A percentile compares a stretch with the other conserved stretches of the same genome.
phyloP scores from a whole-genome alignment of 345 rosid species.

The Camelina hispida region DNA sequence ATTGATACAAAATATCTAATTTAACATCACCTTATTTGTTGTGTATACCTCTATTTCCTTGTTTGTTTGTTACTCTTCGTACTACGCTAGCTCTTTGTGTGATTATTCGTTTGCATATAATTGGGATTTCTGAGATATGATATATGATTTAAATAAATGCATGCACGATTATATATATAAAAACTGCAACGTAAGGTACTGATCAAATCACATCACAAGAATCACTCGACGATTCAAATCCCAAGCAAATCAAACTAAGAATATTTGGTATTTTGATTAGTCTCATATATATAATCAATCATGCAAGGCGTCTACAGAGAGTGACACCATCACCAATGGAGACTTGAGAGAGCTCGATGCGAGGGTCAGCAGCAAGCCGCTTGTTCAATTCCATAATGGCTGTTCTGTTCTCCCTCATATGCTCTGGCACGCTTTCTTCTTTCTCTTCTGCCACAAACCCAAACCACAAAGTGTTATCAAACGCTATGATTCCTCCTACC shows the following conservation, averaged over 20 bases:
- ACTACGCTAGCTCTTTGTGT: conserved; percentile 5
- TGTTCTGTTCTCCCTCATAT: conserved; percentile 29
- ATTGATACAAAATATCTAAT: too few relatives aligned
- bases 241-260: background rate
- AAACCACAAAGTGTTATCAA: conserved; percentile 55
- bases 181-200: background rate
- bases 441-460: conserved; percentile 46
- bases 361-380: conserved; percentile 56
- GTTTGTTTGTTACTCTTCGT: conserved; percentile 18
- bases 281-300: conserved; percentile 15
- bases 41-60: conserved; percentile 23
- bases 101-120: background rate
- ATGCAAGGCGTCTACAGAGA: conserved; percentile 55
- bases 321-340: conserved; percentile 76
- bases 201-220: background rate
- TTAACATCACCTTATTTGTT: too few relatives aligned
- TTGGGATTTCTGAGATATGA: conserved; percentile 31
- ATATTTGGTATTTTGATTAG: background rate
- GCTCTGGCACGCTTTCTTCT: conserved; percentile 43
- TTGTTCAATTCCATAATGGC: conserved; percentile 52
- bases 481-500: conserved; percentile 52
- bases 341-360: conserved; percentile 59
- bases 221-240: background rate
- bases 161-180: background rate
- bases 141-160: background rate